Base-by-base conservation (phyloP, 2,329 filamentous ascomycete genomes). In the Trichoderma sp. region DNA sequence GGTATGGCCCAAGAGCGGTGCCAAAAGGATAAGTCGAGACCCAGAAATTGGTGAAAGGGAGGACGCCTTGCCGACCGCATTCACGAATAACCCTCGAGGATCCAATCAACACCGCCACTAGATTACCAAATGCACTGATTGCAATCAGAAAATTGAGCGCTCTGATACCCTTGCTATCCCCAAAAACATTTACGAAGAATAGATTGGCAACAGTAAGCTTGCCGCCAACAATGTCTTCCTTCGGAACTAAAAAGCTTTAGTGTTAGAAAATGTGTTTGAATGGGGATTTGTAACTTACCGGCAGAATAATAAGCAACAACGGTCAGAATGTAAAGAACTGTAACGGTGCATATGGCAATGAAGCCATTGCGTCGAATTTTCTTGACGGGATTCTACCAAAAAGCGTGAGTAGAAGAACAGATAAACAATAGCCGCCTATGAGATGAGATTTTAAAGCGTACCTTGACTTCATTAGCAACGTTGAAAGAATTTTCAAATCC, bases 241-340 rank as follows among this genome's bases (percentile, higher is more conserved):
- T 87, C 1, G 84, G 81, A 0, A 88, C 84, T 79, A 55, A 21
- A 24, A 7, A 13, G 11, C 24, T 5, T 60, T 37, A 67, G 49
- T 4, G 32, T 32, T 21, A 6, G 10, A 21, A 11, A n/a, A 7
- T 4, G 8, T 21, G 16, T 3, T 59, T 24, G 26, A 4, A 26
- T 26, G 26, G n/a, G n/a, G n/a, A n/a, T n/a, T 24, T 10, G 16
- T 32, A 37, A 70, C 65, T 75, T 70, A 75, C 80, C 83, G 0
- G 85, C 85, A 0, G 86, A 81, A 70, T 89, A 88, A 75, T 88
- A 90, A 0, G 87, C 87, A 30, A 90, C 79, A 67, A 89, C 89
- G 70, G 83, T 86, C 1, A 90, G 76, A 18, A 88, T 81, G 75
- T 89, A 90, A 0, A 90, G 77, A 0, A 84, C 75, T 0, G 85